Evolutionary conservation across 225 moss, liverwort and hornwort species (phyloP).

Genomic region (Pseudoscleropodium purum): DNA sequence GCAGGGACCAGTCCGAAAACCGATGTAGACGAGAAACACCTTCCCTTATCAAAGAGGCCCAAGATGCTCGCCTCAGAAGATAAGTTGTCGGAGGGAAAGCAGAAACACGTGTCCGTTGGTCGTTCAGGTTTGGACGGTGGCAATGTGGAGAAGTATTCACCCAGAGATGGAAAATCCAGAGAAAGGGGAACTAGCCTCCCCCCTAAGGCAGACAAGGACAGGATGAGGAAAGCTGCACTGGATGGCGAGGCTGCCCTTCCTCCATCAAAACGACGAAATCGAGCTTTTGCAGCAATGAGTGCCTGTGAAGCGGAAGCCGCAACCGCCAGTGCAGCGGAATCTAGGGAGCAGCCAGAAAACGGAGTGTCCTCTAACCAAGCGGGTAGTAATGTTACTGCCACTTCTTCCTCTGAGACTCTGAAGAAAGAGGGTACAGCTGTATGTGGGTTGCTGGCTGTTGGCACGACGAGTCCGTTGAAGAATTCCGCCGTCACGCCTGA

Average conservation of each 20-base stretch:
- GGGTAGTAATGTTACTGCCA: not conserved
- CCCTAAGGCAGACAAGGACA: constrained; percentile 83
- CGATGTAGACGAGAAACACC: constrained; percentile 30
- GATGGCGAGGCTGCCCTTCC: constrained; percentile 88
- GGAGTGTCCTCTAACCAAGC: constrained; percentile 5
- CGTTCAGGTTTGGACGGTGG: constrained; percentile 29
- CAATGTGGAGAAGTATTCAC: constrained; percentile 28
- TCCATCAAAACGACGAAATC: constrained; percentile 81
- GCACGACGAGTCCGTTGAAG: constrained; percentile 43
- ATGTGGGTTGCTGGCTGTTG: not conserved
- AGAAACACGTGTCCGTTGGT: constrained; percentile 14
- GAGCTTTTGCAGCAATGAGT: constrained; percentile 74
- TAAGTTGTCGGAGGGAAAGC: constrained; percentile 19
- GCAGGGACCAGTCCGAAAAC: constrained; percentile 5
- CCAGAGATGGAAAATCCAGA: constrained; percentile 36
- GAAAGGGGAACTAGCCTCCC: constrained; percentile 71
- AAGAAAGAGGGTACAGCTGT: constrained; percentile 26
- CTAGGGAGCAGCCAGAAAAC: constrained; percentile 22
- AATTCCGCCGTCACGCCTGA: constrained; percentile 57
- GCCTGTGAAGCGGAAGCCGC: constrained; percentile 63
- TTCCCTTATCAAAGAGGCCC: constrained; percentile 39
- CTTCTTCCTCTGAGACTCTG: constrained; percentile 1
- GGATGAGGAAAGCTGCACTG: constrained; percentile 77
- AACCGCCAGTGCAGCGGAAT: constrained; percentile 26
- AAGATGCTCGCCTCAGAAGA: constrained; percentile 33